These are phyloP conservation scores for Fusarium globosum DNA, from an alignment of 2,329 filamentous ascomycete species.

Conservation along the genomic window DNA sequence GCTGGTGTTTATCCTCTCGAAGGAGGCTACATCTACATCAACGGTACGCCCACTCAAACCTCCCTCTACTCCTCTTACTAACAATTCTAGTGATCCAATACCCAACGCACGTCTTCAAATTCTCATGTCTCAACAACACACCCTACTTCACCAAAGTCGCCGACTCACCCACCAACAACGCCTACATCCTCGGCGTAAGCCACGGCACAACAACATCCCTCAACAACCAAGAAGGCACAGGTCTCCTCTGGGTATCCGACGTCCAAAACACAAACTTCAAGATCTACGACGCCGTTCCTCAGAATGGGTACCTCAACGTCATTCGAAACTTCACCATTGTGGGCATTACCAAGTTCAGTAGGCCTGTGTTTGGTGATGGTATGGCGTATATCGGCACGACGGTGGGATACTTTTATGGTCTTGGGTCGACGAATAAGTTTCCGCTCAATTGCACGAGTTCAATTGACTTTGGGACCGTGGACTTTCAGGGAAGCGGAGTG, in stretches of 20 bases:
- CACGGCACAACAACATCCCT: conserved; percentile 68
- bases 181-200: conserved; percentile 65
- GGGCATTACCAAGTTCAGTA: conserved; percentile 66
- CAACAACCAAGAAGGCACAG: conserved; percentile 63
- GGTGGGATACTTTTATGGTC: conserved; percentile 64
- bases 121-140: conserved; percentile 62
- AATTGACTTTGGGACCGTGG: conserved; percentile 58
- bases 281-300: conserved; percentile 64
- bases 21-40: conserved; percentile 62
- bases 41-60: conserved; percentile 33
- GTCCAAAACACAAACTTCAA: conserved; percentile 64
- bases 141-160: conserved; percentile 66
- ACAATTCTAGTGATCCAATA: conserved; percentile 59
- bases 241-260: conserved; percentile 67
- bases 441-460: conserved; percentile 64
- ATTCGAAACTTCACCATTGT: conserved; percentile 63
- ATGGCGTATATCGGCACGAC: conserved; percentile 65
- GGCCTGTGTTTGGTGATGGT: conserved; percentile 68
- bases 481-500: conserved; percentile 50
- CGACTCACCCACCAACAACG: conserved; percentile 60
- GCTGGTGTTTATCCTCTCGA: conserved; percentile 61
- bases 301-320: conserved; percentile 57
- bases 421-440: conserved; percentile 65
- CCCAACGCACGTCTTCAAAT: conserved; percentile 67
- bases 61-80: neutral